Conservation (phyloP, 768 basidiomycete genomes). For the Tricholoma flavovirens region DNA sequence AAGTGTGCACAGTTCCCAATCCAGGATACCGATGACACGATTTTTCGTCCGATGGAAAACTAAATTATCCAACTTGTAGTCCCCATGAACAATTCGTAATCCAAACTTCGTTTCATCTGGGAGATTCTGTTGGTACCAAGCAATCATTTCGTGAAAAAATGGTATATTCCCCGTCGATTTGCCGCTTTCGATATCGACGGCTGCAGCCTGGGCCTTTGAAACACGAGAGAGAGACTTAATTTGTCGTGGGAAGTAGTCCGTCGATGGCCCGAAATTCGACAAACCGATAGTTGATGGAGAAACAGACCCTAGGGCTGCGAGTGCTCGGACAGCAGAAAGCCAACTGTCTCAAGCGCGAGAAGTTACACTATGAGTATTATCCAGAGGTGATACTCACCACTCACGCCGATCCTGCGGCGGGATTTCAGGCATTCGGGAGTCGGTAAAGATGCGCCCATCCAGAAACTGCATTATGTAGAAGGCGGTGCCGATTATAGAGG, state of each 20-base stretch:
- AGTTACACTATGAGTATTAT: neutral
- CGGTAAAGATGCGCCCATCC: slow-evolving; percentile 90
- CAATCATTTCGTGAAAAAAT: slow-evolving; percentile 60
- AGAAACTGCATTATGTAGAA: slow-evolving; percentile 98
- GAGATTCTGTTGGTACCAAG: slow-evolving; percentile 70
- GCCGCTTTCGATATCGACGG: slow-evolving; percentile 59
- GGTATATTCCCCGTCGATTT: slow-evolving; percentile 67
- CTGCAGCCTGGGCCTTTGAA: slow-evolving; percentile 70
- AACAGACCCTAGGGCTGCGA: slow-evolving; percentile 63
- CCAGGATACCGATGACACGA: slow-evolving; percentile 88
- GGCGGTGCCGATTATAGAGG: slow-evolving; percentile 71
- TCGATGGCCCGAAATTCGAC: slow-evolving; percentile 61
- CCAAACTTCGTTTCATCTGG: slow-evolving; percentile 76
- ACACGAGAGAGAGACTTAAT: slow-evolving; percentile 84
- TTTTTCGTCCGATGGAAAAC: slow-evolving; percentile 93
- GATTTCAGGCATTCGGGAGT: slow-evolving; percentile 70
- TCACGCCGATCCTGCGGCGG: slow-evolving; percentile 55
- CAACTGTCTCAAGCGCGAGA: slow-evolving; percentile 42
- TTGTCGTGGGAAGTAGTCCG: slow-evolving; percentile 89
- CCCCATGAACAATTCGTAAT: slow-evolving; percentile 89
- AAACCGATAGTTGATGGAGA: slow-evolving; percentile 64
- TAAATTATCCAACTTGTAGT: slow-evolving; percentile 97
- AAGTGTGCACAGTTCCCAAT: slow-evolving; percentile 97
- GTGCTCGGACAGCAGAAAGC: slow-evolving; percentile 68
- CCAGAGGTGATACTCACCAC: slow-evolving; percentile 44